A percentile compares a stretch with the other conserved stretches of the same genome.
These are phyloP conservation scores for Mucor lusitanicus DNA, from an alignment of 371 early-diverging fungal species.

Conservation along the genomic window DNA sequence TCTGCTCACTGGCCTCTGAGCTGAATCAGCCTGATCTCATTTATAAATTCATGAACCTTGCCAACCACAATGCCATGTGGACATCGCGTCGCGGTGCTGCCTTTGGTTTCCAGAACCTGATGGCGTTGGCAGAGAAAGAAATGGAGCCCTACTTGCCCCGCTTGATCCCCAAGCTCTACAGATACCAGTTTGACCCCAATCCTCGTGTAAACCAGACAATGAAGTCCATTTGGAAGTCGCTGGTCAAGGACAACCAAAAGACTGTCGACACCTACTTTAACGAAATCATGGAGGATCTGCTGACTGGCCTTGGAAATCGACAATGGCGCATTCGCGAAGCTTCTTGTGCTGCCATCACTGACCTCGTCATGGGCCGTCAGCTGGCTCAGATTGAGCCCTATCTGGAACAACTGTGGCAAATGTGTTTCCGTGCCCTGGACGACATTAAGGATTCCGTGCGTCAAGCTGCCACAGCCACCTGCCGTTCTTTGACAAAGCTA, in stretches of 20 bases:
- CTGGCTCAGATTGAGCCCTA: constrained; percentile 72
- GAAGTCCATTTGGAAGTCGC: constrained; percentile 87
- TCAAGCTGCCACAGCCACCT: constrained; percentile 78
- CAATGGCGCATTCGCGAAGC: constrained; percentile 89
- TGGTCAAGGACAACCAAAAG: constrained; percentile 78
- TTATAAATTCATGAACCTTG: constrained; percentile 94
- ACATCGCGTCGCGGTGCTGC: constrained; percentile 89
- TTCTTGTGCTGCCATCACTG: constrained; percentile 75
- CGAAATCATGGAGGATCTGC: constrained; percentile 76
- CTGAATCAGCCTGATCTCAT: constrained; percentile 93
- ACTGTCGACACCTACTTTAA: constrained; percentile 81
- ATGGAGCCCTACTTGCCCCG: constrained; percentile 75
- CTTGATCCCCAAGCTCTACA: constrained; percentile 83
- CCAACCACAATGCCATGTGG: constrained; percentile 90
- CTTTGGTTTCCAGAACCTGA: constrained; percentile 83
- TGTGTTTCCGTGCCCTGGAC: constrained; percentile 89
- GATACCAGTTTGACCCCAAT: constrained; percentile 89
- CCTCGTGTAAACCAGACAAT: constrained; percentile 83
- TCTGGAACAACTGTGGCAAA: constrained; percentile 81
- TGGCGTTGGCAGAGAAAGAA: constrained; percentile 77
- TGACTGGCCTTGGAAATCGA: constrained; percentile 77
- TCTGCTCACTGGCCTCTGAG: constrained; percentile 88
- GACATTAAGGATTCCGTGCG: constrained; percentile 95
- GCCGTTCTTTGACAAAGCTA: constrained; percentile 74
- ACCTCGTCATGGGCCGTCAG: constrained; percentile 74